Conservation (phyloP, 495 filamentous ascomycete species). For the Penicillium pulvis region DNA sequence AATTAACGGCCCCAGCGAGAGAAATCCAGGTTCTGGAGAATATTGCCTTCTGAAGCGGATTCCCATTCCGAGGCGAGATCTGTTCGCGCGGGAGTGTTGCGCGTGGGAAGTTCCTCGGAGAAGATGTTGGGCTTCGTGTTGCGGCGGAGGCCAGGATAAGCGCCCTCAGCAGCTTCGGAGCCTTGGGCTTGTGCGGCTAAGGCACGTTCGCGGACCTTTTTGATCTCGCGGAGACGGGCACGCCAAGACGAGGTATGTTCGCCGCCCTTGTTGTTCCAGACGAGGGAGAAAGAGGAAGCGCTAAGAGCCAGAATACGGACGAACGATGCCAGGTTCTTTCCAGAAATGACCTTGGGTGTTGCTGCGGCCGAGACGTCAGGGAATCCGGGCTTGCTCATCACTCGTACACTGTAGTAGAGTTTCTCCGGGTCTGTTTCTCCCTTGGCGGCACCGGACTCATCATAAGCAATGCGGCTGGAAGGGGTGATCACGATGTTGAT, state of each 20-base stretch:
- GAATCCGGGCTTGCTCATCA: constrained; percentile 81
- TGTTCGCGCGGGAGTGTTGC: constrained; percentile 25
- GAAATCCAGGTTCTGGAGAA: constrained; percentile 47
- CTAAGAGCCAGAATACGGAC: constrained; percentile 90
- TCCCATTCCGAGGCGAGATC: constrained; percentile 48
- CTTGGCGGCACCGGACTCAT: constrained; percentile 26
- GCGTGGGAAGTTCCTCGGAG: constrained; percentile 42
- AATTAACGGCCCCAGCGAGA: constrained; percentile 44
- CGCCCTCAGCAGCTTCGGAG: constrained; percentile 37
- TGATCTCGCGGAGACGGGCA: constrained; percentile 81
- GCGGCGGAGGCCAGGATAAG: constrained; percentile 46
- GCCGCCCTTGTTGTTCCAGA: constrained; percentile 82
- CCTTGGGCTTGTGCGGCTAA: constrained; percentile 35
- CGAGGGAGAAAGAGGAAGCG: constrained; percentile 86
- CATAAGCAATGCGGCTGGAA: constrained; percentile 58
- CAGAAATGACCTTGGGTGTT: constrained; percentile 81
- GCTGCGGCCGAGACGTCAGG: constrained; percentile 87
- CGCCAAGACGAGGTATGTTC: constrained; percentile 91
- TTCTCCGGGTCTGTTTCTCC: constrained; percentile 39
- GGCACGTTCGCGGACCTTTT: constrained; percentile 68
- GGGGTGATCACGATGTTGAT: constrained; percentile 96
- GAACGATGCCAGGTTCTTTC: constrained; percentile 77
- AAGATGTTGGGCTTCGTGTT: constrained; percentile 50
- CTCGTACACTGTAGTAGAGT: constrained; percentile 79
- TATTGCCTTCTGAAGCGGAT: constrained; percentile 40